Conservation (phyloP, 305 asterid genomes). For the Vinca major region DNA sequence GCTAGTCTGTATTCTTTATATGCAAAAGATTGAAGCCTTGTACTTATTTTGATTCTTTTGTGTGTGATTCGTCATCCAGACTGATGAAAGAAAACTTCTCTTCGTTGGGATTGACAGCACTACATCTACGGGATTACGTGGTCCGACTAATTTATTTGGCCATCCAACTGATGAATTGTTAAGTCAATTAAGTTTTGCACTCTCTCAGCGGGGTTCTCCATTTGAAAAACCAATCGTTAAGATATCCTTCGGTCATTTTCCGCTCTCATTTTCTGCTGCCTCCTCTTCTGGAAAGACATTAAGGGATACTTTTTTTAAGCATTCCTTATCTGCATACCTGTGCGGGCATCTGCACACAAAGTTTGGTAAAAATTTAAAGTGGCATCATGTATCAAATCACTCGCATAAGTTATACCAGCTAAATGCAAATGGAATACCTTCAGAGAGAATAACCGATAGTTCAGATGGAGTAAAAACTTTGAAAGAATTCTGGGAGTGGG, state of each 20-base stretch:
- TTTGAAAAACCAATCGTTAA: slow-evolving; percentile 45
- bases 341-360: slow-evolving; percentile 87
- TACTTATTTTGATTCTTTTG: slow-evolving; percentile 16
- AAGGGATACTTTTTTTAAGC: slow-evolving; percentile 39
- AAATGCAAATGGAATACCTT: slow-evolving; percentile 40
- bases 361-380: slow-evolving; percentile 74
- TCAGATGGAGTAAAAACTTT: slow-evolving; percentile 20
- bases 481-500: slow-evolving; percentile 88
- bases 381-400: slow-evolving; percentile 47
- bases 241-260: slow-evolving; percentile 84
- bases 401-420: slow-evolving; percentile 50
- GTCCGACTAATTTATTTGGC: slow-evolving; percentile 95
- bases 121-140: slow-evolving; percentile 60
- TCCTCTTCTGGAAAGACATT: slow-evolving; percentile 66
- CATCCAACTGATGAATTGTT: slow-evolving; percentile 85
- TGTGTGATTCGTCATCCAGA: slow-evolving; percentile 43
- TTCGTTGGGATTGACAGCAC: slow-evolving; percentile 90
- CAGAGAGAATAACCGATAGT: slow-evolving; percentile 27
- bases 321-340: slow-evolving; percentile 58
- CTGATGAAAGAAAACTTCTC: slow-evolving; percentile 54
- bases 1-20: slow-evolving; percentile 5
- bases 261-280: slow-evolving; percentile 80
- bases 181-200: slow-evolving; percentile 52
- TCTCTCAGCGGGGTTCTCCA: slow-evolving; percentile 56
- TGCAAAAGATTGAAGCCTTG: not conserved